Percentiles rank a stretch among this genome's conserved stretches.
phyloP scores from a whole-genome alignment of 2,329 filamentous ascomycete genomes.

The Penicillium sp. region DNA sequence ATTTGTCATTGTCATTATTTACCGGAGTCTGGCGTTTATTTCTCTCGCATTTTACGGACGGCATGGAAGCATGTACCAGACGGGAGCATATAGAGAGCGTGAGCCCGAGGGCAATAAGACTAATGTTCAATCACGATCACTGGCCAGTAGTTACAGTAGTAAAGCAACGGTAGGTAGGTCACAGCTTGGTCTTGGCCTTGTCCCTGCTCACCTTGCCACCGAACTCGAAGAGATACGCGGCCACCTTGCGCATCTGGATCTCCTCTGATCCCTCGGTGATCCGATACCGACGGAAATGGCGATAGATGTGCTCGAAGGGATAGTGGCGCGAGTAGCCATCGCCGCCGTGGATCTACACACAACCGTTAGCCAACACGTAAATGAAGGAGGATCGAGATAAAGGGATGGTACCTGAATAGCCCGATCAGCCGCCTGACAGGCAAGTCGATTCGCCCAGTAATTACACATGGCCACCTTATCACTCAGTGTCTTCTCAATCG shows the following conservation, averaged over 20 bases:
- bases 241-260: constrained; percentile 70
- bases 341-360: constrained; percentile 55
- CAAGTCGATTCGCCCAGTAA: constrained; percentile 67
- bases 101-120: not conserved
- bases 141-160: not conserved
- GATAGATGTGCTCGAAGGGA: constrained; percentile 69
- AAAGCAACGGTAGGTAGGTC: not conserved
- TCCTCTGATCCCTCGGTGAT: constrained; percentile 70
- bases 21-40: not conserved
- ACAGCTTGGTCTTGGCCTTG: constrained; percentile 14
- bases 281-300: constrained; percentile 66
- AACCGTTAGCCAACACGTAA: constrained; percentile 10
- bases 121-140: not conserved
- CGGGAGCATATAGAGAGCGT: not conserved
- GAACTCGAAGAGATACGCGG: constrained; percentile 62
- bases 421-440: constrained; percentile 64
- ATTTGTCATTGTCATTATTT: not conserved
- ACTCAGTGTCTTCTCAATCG: constrained; percentile 63
- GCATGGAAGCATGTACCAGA: not conserved
- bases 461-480: constrained; percentile 70
- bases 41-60: not conserved
- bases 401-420: constrained; percentile 59
- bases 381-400: not conserved
- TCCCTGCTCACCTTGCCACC: constrained; percentile 12
- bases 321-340: constrained; percentile 63